These are phyloP conservation scores for Vanrija sp. DNA, from an alignment of 1,284 basidiomycete species.

Conservation along the genomic window DNA sequence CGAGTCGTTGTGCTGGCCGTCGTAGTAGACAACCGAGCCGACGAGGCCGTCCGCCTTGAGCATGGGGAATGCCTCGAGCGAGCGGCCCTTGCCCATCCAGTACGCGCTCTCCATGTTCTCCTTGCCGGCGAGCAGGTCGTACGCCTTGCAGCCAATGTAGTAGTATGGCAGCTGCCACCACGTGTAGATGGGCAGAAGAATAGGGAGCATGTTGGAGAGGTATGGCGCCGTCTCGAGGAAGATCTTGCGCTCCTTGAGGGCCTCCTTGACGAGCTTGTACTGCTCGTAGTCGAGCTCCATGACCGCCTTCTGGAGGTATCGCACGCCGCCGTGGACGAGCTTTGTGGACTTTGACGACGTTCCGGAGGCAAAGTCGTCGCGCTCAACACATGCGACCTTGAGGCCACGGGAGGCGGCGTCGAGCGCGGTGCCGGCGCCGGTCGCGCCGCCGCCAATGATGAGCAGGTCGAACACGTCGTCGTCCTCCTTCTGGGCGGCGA, in stretches of 20 bases:
- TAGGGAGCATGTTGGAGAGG: conserved; percentile 80
- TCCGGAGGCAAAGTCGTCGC: conserved; percentile 87
- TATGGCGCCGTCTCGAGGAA: conserved; percentile 97
- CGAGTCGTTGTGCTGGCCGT: conserved; percentile 97
- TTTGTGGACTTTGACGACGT: conserved; percentile 98
- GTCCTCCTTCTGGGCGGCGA: conserved; percentile 28
- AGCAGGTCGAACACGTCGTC: conserved; percentile 75
- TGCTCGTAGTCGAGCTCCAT: conserved; percentile 93
- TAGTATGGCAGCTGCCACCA: conserved; percentile 99
- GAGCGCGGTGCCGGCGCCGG: conserved; percentile 87
- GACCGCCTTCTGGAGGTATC: conserved; percentile 94
- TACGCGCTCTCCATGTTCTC: conserved; percentile 97
- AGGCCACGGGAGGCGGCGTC: conserved; percentile 90
- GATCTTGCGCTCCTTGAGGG: conserved; percentile 85
- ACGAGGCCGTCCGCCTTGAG: conserved; percentile 88
- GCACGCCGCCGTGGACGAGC: conserved; percentile 94
- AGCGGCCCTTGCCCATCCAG: conserved; percentile 88
- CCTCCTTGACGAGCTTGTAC: conserved; percentile 93
- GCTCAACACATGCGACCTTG: conserved; percentile 87
- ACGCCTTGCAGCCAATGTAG: conserved; percentile 92
- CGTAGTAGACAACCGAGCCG: conserved; percentile 94
- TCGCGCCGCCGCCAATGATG: conserved; percentile 86
- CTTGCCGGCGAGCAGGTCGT: conserved; percentile 89
- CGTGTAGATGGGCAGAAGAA: conserved; percentile 53
- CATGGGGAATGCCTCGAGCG: conserved; percentile 94